These are phyloP conservation scores for Paecilomyces dactylethromorphus DNA, from an alignment of 2,329 filamentous ascomycete species.

Conservation along the genomic window DNA sequence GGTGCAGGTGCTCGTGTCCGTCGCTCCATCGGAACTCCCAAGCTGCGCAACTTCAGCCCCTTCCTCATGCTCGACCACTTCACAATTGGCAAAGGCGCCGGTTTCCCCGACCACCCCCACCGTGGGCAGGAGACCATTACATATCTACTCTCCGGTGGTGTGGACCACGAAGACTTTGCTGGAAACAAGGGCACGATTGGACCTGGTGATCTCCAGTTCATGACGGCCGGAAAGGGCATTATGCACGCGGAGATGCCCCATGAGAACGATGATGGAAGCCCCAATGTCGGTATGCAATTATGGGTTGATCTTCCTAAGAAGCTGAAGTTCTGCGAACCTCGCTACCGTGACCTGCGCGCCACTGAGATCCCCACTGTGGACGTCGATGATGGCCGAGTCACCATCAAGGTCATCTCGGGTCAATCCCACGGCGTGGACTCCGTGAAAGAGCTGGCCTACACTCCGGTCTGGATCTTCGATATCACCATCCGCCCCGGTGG, in stretches of 20 bases:
- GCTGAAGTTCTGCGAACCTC: slow-evolving; percentile 82
- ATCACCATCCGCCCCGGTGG: slow-evolving; percentile 74
- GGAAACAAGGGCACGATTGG: slow-evolving; percentile 78
- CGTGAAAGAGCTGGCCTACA: slow-evolving; percentile 86
- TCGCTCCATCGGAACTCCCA: slow-evolving; percentile 76
- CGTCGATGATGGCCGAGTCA: slow-evolving; percentile 65
- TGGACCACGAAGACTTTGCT: slow-evolving; percentile 90
- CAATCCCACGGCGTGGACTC: slow-evolving; percentile 77
- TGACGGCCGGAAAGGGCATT: slow-evolving; percentile 89
- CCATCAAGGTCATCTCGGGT: slow-evolving; percentile 85
- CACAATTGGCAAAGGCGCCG: slow-evolving; percentile 68
- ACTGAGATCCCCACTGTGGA: slow-evolving; percentile 71
- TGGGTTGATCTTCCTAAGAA: slow-evolving; percentile 86
- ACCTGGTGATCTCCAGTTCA: slow-evolving; percentile 90
- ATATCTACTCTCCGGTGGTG: slow-evolving; percentile 75
- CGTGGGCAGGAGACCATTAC: slow-evolving; percentile 86
- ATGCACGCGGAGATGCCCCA: slow-evolving; percentile 94
- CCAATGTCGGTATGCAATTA: slow-evolving; percentile 83
- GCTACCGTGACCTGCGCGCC: slow-evolving; percentile 79
- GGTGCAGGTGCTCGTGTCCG: slow-evolving; percentile 82
- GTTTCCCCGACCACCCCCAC: slow-evolving; percentile 82
- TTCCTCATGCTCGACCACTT: slow-evolving; percentile 98
- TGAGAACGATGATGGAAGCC: slow-evolving; percentile 65
- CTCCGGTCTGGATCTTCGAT: slow-evolving; percentile 93
- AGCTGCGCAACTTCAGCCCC: slow-evolving; percentile 78